Conservation (phyloP, 176 grass and related monocot genomes). For the Eleusine coracana region DNA sequence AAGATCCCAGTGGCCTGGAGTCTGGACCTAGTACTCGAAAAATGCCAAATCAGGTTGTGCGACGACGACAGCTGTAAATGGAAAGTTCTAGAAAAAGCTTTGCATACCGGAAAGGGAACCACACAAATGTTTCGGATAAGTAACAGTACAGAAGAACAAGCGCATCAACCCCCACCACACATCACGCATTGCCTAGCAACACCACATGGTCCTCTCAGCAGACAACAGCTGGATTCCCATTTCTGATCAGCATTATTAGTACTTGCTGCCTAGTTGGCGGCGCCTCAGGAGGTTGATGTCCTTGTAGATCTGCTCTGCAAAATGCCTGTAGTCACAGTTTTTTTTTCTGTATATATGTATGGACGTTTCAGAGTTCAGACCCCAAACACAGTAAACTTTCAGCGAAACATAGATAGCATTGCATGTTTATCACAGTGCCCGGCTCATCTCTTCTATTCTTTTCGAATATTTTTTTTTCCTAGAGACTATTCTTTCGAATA, state of each 20-base stretch:
- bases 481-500: too few relatives aligned
- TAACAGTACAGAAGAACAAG: neutral
- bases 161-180: neutral
- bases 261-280: neutral
- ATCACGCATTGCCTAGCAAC: neutral
- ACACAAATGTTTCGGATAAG: neutral
- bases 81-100: neutral
- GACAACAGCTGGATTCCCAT: constrained; percentile 12
- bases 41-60: constrained; percentile 14
- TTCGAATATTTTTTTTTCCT: too few relatives aligned
- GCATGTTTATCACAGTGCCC: too few relatives aligned
- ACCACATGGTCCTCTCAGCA: constrained; percentile 18
- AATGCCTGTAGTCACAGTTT: neutral
- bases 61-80: constrained; percentile 5
- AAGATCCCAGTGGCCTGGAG: neutral
- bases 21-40: neutral
- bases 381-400: too few relatives aligned
- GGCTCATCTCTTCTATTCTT: too few relatives aligned
- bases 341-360: neutral
- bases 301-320: constrained; percentile 20
- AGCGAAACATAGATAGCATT: too few relatives aligned
- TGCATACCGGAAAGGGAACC: neutral
- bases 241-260: neutral
- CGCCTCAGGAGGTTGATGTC: neutral
- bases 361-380: too few relatives aligned